Percentiles rank a stretch among this genome's conserved stretches.
These are phyloP conservation scores for Melanogaster broomeanus DNA, from an alignment of 768 basidiomycete genomes.

Conservation along the genomic window DNA sequence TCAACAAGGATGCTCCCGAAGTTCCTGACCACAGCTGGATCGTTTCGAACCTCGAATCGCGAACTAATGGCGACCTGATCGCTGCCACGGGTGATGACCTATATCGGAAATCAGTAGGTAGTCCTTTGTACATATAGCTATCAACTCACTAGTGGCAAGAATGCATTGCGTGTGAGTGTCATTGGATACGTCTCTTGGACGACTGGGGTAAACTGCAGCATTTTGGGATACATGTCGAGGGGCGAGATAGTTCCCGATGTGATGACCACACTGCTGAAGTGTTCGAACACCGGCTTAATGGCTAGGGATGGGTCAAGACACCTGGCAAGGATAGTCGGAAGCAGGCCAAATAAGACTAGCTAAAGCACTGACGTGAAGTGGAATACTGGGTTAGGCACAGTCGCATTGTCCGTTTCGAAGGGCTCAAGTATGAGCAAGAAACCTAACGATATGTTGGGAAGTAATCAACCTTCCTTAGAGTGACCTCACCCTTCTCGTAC, in stretches of 20 bases:
- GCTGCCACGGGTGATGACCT: conserved; percentile 97
- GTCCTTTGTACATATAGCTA: neutral
- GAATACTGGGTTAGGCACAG: conserved; percentile 97
- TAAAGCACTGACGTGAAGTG: conserved; percentile 79
- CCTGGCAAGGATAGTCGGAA: conserved; percentile 42
- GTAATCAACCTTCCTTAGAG: neutral
- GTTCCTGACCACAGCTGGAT: conserved; percentile 97
- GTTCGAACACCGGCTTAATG: conserved; percentile 97
- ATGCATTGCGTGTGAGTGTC: conserved; percentile 95
- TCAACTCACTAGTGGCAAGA: conserved; percentile 80
- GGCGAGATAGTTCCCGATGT: conserved; percentile 99
- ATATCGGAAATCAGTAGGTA: neutral
- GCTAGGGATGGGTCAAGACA: conserved; percentile 97
- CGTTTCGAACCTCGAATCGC: conserved; percentile 97
- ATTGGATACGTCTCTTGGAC: conserved; percentile 97
- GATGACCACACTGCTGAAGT: conserved; percentile 97
- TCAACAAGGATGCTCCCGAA: conserved; percentile 98
- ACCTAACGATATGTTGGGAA: conserved; percentile 45
- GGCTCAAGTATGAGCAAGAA: conserved; percentile 97
- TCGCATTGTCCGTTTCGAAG: conserved; percentile 97
- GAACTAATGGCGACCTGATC: conserved; percentile 99
- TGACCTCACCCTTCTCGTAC: conserved; percentile 84
- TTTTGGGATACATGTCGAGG: conserved; percentile 99
- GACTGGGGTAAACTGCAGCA: conserved; percentile 96
- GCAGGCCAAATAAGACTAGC: neutral